These are phyloP conservation scores for Dovyalis caffra DNA, from an alignment of 345 rosid species.

Conservation along the genomic window DNA sequence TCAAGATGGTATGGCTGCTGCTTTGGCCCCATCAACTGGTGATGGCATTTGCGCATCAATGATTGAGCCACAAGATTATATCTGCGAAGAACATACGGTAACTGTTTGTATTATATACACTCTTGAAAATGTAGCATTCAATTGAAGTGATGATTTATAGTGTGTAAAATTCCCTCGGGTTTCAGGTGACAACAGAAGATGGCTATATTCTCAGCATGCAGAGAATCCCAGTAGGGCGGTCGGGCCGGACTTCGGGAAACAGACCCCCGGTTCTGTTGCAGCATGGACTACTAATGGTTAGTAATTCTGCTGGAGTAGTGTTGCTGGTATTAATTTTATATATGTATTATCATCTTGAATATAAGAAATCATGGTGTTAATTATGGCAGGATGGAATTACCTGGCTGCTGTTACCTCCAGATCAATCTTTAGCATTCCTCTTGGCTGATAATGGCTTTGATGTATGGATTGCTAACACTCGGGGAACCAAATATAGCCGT, in stretches of 20 bases:
- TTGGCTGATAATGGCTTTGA: constrained; percentile 55
- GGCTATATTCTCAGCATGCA: constrained; percentile 59
- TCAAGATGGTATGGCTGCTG: neutral
- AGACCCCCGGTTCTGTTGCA: constrained; percentile 49
- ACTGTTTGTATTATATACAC: neutral
- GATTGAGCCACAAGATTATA: constrained; percentile 11
- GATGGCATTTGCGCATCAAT: constrained; percentile 20
- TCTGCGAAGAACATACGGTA: constrained; percentile 20
- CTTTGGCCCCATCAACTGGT: neutral
- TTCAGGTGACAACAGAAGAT: constrained; percentile 55
- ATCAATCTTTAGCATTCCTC: constrained; percentile 39
- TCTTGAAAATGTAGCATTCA: neutral
- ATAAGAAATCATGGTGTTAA: neutral
- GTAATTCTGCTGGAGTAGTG: neutral
- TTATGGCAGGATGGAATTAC: constrained; percentile 44
- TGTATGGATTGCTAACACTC: constrained; percentile 47
- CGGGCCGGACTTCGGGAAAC: constrained; percentile 24
- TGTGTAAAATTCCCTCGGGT: neutral
- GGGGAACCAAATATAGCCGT: constrained; percentile 48
- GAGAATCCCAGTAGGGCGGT: constrained; percentile 44
- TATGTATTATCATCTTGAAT: neutral
- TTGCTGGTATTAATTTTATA: neutral
- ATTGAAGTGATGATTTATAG: neutral
- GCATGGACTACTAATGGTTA: constrained; percentile 51
- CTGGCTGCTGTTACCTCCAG: constrained; percentile 45